phyloP scores from a whole-genome alignment of 1,284 basidiomycete genomes.

The Coniferiporia sulphurascens region DNA sequence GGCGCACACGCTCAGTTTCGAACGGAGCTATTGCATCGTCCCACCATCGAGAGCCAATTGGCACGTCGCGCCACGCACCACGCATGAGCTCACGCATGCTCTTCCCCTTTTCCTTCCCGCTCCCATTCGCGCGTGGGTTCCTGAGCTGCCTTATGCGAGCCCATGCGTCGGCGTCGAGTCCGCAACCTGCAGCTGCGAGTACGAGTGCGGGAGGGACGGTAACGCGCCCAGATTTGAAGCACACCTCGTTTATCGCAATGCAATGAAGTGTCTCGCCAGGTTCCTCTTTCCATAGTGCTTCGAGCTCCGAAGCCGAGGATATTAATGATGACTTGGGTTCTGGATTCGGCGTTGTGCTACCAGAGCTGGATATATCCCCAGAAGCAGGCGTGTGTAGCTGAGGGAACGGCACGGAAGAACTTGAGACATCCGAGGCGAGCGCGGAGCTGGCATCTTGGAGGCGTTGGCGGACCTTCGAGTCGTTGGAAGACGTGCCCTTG shows the following conservation, averaged over 20 bases:
- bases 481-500: conserved; percentile 36
- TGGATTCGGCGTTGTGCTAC: conserved; percentile 22
- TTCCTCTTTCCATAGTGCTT: conserved; percentile 11
- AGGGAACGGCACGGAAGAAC: conserved; percentile 21
- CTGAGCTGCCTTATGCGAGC: neutral
- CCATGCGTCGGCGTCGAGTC: conserved; percentile 6
- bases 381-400: conserved; percentile 25
- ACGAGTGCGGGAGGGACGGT: conserved; percentile 69
- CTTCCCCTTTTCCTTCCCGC: neutral
- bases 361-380: neutral
- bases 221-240: conserved; percentile 72
- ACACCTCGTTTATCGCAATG: conserved; percentile 60
- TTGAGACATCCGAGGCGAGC: conserved; percentile 18
- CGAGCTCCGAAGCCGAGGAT: neutral
- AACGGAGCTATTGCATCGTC: conserved; percentile 12
- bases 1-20: conserved; percentile 11
- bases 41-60: conserved; percentile 16
- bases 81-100: conserved; percentile 11
- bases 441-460: conserved; percentile 17
- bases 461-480: conserved; percentile 15
- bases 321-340: conserved; percentile 16
- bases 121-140: neutral
- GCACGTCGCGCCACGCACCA: conserved; percentile 14
- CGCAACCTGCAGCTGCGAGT: conserved; percentile 51
- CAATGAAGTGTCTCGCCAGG: conserved; percentile 51